phyloP scores from a whole-genome alignment of 495 filamentous ascomycete species.

The Neurospora tetrasperma region DNA sequence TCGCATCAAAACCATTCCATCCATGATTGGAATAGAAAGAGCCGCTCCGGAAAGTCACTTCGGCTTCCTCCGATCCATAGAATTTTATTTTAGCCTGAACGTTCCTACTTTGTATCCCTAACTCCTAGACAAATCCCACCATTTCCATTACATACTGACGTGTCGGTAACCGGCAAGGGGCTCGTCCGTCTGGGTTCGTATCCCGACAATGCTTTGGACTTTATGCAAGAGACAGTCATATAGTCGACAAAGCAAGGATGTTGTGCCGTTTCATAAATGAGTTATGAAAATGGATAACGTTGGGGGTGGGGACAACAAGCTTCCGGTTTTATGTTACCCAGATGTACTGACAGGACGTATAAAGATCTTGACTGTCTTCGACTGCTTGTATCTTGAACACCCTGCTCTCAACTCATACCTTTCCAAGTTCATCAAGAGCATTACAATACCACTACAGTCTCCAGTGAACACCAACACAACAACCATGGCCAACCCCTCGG shows the following conservation, averaged over 20 bases:
- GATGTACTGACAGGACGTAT: neutral
- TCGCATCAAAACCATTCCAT: neutral
- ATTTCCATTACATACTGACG: neutral
- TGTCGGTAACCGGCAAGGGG: neutral
- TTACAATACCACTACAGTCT: neutral
- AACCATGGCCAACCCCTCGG: neutral
- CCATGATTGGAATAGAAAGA: neutral
- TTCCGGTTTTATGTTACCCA: neutral
- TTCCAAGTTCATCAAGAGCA: neutral
- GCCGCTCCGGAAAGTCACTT: neutral
- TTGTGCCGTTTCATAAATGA: neutral
- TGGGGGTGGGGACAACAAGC: neutral
- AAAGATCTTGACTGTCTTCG: neutral
- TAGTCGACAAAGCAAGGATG: neutral
- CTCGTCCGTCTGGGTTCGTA: neutral
- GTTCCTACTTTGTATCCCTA: neutral
- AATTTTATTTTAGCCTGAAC: neutral
- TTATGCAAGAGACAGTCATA: neutral
- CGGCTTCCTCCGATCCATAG: neutral
- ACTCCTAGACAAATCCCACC: neutral
- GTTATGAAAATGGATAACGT: neutral
- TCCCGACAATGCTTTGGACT: neutral
- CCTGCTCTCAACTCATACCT: neutral
- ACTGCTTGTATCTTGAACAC: neutral
- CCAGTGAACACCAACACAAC: neutral